Base-by-base conservation (phyloP, 257 asterid genomes). In the Apocynum venetum region DNA sequence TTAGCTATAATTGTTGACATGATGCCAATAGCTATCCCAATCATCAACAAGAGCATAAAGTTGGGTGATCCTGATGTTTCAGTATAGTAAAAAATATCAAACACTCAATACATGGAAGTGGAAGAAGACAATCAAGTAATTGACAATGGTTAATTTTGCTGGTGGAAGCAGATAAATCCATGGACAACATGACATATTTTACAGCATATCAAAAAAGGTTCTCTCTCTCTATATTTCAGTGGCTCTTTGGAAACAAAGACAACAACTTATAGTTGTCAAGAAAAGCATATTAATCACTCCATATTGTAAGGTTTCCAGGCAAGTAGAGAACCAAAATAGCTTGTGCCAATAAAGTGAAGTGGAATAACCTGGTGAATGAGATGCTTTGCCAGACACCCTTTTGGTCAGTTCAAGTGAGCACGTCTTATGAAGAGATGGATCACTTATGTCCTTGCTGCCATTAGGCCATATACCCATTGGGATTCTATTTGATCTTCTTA, bases 21-120 rank as follows among this genome's bases (percentile, higher is more conserved):
- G 75, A 89, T 87, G 53, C 97, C 98, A 74, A 88, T 55, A 19
- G 84, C 80, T 82, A 93, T 82, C 76, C 96, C 98, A 31, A 85
- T 79, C 8, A 86, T 60, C 79, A 91, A 89, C 70, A 87, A 79
- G 51, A 82, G 84, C 90, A 86, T 66, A 19, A 64, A 78, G 38
- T 83, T 84, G n/a, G 80, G 78, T 61, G 71, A 57, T 71, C 84
- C 96, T 91, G 88, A 13, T 66, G 70, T 38, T 67, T 75, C 76
- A 82, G 20, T 53, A 15, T 73, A 59, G 74, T 11, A 15, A 63
- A 19, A 17, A 19, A 15, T 3, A 56, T 38, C 49, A 41, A 41
- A 57, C 3, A 25, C 11, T 56, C 11, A 43, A 0, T 10, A 6
- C 41, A 48, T 51, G 11, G 41, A 9, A 48, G 15, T n/a, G 35